Evolutionary conservation across 164 flowering plant genomes (phyloP), one percentile per base, ranked within the genome.

Genomic region (Cinnamomum micranthum): DNA sequence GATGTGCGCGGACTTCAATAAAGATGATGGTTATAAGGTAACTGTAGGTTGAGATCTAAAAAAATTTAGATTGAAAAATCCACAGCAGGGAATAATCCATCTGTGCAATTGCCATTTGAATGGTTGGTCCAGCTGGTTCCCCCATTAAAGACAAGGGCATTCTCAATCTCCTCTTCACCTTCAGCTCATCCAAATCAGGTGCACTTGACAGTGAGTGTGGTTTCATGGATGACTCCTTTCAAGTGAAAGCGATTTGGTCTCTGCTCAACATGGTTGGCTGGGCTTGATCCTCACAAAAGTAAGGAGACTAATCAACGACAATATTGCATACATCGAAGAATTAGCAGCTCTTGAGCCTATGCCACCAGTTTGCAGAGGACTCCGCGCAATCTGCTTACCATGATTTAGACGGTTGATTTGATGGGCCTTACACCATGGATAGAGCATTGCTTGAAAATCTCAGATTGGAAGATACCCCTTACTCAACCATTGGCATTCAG

Each of bases 71-170:
- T 35, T 35, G 47, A 35, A 35, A 6, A 35, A 35, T 35, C 47
- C 10, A 7, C 47, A 35, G 7, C 47, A 35, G 89, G 91, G 79
- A 98, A 95, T 74, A 98, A 95, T 74, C 99, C 97, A 0, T 95
- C 99, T 50, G 98, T 90, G 70, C 90, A 94, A 81, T 84, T 94
- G 88, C 99, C 98, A 78, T 89, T 96, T 77, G 97, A 93, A 81
- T 94, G 99, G 99, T 82, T 95, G 77, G 97, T 94, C 65, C 97
- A 95, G 81, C 81, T 95, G 71, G 95, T 93, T 78, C 99, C 99
- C 74, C 92, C 95, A 62, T 76, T 92, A 68, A 90, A 87, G 81
- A 83, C 90, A 22, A 89, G 99, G 73, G 92, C 92, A 50, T 94
- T 91, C 78, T 96, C 99, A 71, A 94, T 96, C 71, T 88, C 97